These are phyloP conservation scores for Globisporangium viniferum DNA, from an alignment of 352 stramenopile species.

Conservation along the genomic window DNA sequence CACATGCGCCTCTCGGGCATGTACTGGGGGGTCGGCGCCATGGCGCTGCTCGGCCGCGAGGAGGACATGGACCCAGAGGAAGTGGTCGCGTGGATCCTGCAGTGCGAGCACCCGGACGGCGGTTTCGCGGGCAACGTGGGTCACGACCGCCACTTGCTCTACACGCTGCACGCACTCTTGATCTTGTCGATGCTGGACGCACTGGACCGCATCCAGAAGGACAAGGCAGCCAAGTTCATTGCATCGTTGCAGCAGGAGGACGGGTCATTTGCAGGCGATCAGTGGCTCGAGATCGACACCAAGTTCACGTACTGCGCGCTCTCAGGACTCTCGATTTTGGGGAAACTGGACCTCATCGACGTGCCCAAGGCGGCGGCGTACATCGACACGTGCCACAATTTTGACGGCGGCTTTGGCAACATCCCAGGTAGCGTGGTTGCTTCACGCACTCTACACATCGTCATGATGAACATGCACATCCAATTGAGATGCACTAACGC, in stretches of 20 bases:
- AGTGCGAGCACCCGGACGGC: slow-evolving; percentile 90
- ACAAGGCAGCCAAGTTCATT: slow-evolving; percentile 85
- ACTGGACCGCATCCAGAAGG: slow-evolving; percentile 75
- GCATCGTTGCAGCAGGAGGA: slow-evolving; percentile 93
- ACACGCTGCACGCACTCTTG: slow-evolving; percentile 97
- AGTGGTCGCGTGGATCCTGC: slow-evolving; percentile 95
- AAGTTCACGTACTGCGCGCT: slow-evolving; percentile 99
- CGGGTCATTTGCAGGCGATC: slow-evolving; percentile 96
- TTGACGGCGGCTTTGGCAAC: slow-evolving; percentile 92
- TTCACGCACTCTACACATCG: slow-evolving; percentile 22
- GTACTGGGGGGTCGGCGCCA: slow-evolving; percentile 97
- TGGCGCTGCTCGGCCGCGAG: slow-evolving; percentile 91
- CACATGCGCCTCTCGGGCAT: slow-evolving; percentile 97
- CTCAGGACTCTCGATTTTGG: slow-evolving; percentile 92
- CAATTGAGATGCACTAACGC: too few relatives aligned
- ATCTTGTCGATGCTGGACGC: slow-evolving; percentile 94
- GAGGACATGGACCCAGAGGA: slow-evolving; percentile 77
- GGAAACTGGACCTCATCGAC: slow-evolving; percentile 83
- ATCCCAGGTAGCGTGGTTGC: slow-evolving; percentile 52
- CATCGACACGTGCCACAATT: slow-evolving; percentile 96
- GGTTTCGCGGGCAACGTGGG: slow-evolving; percentile 96
- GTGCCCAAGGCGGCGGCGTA: slow-evolving; percentile 90
- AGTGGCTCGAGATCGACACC: slow-evolving; percentile 98
- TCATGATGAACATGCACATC: too few relatives aligned
- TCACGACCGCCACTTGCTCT: slow-evolving; percentile 97